Evolutionary conservation across 177 flowering plant species (phyloP).

Genomic region (Tripterygium wilfordii): DNA sequence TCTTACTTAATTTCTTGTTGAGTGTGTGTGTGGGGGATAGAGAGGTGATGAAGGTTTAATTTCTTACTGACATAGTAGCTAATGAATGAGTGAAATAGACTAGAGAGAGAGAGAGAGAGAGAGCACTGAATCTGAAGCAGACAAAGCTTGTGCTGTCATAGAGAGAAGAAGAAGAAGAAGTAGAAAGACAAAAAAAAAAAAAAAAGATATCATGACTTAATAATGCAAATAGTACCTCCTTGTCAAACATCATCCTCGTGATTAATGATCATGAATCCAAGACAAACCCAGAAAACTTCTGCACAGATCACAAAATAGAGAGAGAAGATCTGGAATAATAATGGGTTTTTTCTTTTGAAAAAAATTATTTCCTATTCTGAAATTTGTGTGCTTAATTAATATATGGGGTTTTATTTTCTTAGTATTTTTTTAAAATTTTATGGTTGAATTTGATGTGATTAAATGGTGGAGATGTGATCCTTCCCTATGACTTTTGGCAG

Average conservation of each 20-base stretch:
- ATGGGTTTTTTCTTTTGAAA: not conserved
- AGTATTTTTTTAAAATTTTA: too few species aligned
- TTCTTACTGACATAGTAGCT: conserved; percentile 51
- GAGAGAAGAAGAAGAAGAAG: conserved; percentile 21
- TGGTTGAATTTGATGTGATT: too few species aligned
- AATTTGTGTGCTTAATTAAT: not conserved
- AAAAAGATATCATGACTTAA: conserved; percentile 57
- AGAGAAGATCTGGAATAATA: conserved; percentile 6
- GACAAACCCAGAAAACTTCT: conserved; percentile 6
- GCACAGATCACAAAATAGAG: conserved; percentile 12
- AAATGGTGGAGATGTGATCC: too few species aligned
- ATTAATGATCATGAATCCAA: conserved; percentile 36
- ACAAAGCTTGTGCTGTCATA: conserved; percentile 21
- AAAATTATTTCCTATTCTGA: not conserved
- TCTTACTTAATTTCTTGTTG: too few species aligned
- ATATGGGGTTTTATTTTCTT: not conserved
- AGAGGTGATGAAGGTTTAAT: conserved; percentile 11
- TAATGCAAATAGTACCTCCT: conserved; percentile 43
- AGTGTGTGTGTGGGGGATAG: too few species aligned
- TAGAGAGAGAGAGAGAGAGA: conserved; percentile 3
- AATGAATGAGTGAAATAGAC: conserved; percentile 16
- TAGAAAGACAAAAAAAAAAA: conserved; percentile 16
- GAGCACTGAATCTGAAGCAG: conserved; percentile 16
- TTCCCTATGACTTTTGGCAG: conserved; percentile 40
- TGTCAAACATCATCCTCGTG: conserved; percentile 63